Base-by-base conservation (phyloP, 345 rosid species). In the Mangifera indica region DNA sequence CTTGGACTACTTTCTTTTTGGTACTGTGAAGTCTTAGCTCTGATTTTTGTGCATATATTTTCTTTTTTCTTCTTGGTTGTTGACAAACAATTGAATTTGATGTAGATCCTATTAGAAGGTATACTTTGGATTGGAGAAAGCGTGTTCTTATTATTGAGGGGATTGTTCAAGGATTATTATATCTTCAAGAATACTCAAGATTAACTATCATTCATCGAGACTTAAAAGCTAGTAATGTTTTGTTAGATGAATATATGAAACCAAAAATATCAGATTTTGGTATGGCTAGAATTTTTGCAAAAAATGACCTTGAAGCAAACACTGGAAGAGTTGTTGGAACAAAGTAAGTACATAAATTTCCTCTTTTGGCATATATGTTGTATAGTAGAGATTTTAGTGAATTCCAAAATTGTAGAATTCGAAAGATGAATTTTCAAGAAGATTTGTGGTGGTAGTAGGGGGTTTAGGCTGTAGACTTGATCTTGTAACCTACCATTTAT, bases 221-320 rank as follows among this genome's bases (percentile, higher is more conserved):
- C 15, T 10, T 66, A 9, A 66, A 66, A 51, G 69, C 69, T 25
- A 66, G 44, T 60, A 86, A 86, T 74, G 59, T 80, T 61, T 78
- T 86, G 67, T 65, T 86, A 17, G 87, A 84, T 64, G 63, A 29
- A 48, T 78, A 78, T 15, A 73, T 83, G 89, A 72, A 61, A 15
- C 83, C 85, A 0, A 86, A 81, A 67, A 83, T 86, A 14, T 79
- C 87, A 5, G 87, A 84, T 73, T 86, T 86, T 3, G 90, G 90
- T 34, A 78, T 84, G 84, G 90, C 85, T 54, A 80, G 82, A 59
- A 74, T 81, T 37, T 82, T 86, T 18, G 58, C 52, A 72, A 73
- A 53, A 26, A 67, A 80, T 59, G 73, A 83, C 57, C 67, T 73
- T 4, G 78, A 83, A 13, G 82, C 74, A 42, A 82, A 63, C 10